These are phyloP conservation scores for Nemania diffusa DNA, from an alignment of 2,329 filamentous ascomycete species.

Conservation along the genomic window DNA sequence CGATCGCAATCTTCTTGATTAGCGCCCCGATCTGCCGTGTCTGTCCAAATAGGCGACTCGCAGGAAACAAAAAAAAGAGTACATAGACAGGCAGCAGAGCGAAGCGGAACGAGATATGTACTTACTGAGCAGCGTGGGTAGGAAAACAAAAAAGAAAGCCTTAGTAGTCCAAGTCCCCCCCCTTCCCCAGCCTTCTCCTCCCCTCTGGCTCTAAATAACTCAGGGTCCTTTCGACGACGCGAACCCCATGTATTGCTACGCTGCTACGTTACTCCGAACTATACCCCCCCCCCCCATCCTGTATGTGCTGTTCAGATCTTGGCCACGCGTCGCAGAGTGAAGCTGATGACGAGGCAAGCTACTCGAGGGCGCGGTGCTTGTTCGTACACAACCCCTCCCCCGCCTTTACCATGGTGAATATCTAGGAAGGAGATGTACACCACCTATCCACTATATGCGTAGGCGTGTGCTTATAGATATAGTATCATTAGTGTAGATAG, in stretches of 20 bases:
- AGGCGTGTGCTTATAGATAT: constrained; percentile 17
- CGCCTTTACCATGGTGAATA: constrained; percentile 8
- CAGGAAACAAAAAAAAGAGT: constrained; percentile 16
- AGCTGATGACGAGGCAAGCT: constrained; percentile 35
- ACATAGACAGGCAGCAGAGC: background rate
- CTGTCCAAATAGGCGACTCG: constrained; percentile 30
- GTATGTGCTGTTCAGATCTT: constrained; percentile 29
- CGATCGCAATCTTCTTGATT: constrained; percentile 29
- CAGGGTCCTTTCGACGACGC: background rate
- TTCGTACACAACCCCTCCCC: background rate
- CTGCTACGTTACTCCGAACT: constrained; percentile 19
- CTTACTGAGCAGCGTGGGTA: constrained; percentile 20
- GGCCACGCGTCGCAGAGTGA: constrained; percentile 21
- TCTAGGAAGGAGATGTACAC: constrained; percentile 6
- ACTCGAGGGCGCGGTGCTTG: constrained; percentile 14
- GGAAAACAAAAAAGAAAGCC: constrained; percentile 26
- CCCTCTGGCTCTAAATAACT: no score
- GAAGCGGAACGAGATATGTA: no score
- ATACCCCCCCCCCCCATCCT: background rate
- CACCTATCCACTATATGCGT: no score
- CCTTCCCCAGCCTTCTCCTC: no score
- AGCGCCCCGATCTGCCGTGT: constrained; percentile 31
- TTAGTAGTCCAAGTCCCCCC: no score
- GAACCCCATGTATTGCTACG: constrained; percentile 24
- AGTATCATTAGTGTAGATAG: background rate